Conservation (phyloP, 2,329 filamentous ascomycete species). For the Westerdykella sp. region DNA sequence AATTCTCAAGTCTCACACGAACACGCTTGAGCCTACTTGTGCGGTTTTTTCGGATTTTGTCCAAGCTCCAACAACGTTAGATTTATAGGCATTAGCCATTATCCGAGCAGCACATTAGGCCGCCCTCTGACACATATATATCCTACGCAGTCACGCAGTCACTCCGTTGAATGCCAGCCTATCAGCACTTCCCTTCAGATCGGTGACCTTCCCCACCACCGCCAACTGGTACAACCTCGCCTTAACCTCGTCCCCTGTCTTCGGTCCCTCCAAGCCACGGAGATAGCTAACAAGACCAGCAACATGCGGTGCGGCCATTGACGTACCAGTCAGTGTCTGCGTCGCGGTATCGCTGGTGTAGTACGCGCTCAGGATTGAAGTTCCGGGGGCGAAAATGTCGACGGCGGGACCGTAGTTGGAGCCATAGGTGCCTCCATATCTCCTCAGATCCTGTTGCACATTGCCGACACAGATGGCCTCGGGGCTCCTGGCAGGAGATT, state of each 20-base stretch:
- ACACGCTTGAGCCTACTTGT: too few relatives aligned
- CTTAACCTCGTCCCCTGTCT: constrained; percentile 15
- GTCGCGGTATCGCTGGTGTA: constrained; percentile 37
- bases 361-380: constrained; percentile 42
- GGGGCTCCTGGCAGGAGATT: constrained; percentile 30
- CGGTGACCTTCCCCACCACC: constrained; percentile 16
- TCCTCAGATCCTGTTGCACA: constrained; percentile 18
- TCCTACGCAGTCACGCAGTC: background rate
- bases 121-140: background rate
- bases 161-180: constrained; percentile 25
- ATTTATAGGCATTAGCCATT: too few relatives aligned
- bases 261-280: constrained; percentile 45
- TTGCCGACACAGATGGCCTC: constrained; percentile 35
- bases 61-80: too few relatives aligned
- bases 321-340: constrained; percentile 52
- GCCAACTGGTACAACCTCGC: constrained; percentile 17
- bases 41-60: too few relatives aligned
- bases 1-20: too few relatives aligned
- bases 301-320: constrained; percentile 62
- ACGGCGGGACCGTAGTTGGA: constrained; percentile 37
- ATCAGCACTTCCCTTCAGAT: constrained; percentile 16
- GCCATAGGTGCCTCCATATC: constrained; percentile 14
- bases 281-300: constrained; percentile 64
- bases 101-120: too few relatives aligned
- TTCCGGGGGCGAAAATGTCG: constrained; percentile 36